These are phyloP conservation scores for Musa troglodytarum DNA, from an alignment of 176 grass and related monocot species.

Conservation along the genomic window DNA sequence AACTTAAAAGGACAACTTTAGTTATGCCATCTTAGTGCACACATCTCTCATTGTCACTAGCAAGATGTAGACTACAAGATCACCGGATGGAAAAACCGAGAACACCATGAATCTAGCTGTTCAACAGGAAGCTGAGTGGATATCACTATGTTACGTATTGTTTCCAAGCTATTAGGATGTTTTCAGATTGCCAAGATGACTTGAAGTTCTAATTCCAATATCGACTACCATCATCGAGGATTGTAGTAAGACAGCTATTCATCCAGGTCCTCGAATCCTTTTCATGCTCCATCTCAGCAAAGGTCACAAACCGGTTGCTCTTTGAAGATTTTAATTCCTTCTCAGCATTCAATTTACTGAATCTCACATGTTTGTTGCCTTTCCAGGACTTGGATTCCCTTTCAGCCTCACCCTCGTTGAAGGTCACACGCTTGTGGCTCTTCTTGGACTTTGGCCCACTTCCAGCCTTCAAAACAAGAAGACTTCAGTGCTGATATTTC, in stretches of 20 bases:
- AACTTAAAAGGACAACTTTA: too few species aligned
- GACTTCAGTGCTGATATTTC: too few species aligned
- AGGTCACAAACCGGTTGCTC: slow-evolving; percentile 36
- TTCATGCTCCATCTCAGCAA: slow-evolving; percentile 14
- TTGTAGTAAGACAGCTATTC: slow-evolving; percentile 44
- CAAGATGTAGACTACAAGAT: too few species aligned
- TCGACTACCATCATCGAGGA: slow-evolving; percentile 31
- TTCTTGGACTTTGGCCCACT: not conserved
- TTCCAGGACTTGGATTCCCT: slow-evolving; percentile 27
- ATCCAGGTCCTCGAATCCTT: slow-evolving; percentile 31
- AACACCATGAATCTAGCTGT: too few species aligned
- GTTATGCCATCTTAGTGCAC: too few species aligned
- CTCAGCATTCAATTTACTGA: slow-evolving; percentile 22
- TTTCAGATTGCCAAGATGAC: not conserved
- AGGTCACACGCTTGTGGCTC: slow-evolving; percentile 14
- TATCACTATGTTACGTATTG: too few species aligned
- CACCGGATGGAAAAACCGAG: too few species aligned
- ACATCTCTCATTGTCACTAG: too few species aligned
- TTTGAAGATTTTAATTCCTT: slow-evolving; percentile 37
- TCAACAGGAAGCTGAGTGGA: too few species aligned
- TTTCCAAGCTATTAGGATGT: too few species aligned
- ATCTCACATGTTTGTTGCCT: slow-evolving; percentile 29
- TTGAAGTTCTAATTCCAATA: slow-evolving; percentile 4
- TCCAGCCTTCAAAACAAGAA: not conserved
- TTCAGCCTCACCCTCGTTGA: not conserved